phyloP scores from a whole-genome alignment of 768 basidiomycete genomes.

The Pleurotus sapidus region DNA sequence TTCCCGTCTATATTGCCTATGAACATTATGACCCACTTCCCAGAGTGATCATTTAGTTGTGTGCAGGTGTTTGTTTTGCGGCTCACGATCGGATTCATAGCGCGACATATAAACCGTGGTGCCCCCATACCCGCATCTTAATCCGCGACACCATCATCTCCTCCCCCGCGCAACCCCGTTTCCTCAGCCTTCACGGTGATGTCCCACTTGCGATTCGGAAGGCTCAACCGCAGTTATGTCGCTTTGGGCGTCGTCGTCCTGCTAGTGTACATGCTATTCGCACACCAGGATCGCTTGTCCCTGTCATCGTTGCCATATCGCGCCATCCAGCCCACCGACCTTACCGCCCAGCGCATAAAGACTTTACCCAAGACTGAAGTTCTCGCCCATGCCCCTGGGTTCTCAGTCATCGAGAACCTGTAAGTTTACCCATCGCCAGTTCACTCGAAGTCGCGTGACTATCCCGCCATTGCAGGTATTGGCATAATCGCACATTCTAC shows the following conservation, averaged over 20 bases:
- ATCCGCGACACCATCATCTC: too few species aligned
- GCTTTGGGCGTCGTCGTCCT: neutral
- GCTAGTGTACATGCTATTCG: neutral
- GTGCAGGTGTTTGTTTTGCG: too few species aligned
- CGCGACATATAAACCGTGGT: too few species aligned
- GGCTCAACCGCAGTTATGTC: neutral
- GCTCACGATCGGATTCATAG: too few species aligned
- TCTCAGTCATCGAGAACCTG: conserved; percentile 1
- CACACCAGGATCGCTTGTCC: neutral
- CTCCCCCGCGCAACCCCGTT: too few species aligned
- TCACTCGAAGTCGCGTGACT: neutral
- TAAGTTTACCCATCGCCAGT: neutral
- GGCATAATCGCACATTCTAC: neutral
- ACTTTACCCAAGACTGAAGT: neutral
- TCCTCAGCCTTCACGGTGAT: too few species aligned
- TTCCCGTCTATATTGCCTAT: too few species aligned
- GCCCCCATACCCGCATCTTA: too few species aligned
- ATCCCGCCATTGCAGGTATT: neutral
- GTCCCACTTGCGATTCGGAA: neutral
- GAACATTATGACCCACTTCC: too few species aligned
- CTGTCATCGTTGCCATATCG: neutral
- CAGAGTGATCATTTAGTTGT: too few species aligned
- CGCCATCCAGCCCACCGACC: neutral
- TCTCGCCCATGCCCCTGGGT: neutral
- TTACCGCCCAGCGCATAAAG: neutral